phyloP scores from a whole-genome alignment of 1,284 basidiomycete species.

The Moesziomyces parantarcticus region DNA sequence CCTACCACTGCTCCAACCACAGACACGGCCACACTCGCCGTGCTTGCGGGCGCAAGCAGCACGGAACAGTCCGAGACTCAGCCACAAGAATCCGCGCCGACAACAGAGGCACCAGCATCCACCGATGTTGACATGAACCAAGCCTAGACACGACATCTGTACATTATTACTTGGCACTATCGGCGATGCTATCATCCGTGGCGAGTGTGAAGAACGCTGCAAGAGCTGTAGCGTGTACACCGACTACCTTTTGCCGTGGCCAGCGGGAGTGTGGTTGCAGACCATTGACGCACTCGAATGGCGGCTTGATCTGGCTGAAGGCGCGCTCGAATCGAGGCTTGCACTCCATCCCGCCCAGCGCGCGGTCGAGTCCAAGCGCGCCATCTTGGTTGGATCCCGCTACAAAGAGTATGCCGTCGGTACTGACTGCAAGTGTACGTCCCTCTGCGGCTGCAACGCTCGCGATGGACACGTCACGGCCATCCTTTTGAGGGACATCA shows the following conservation, averaged over 20 bases:
- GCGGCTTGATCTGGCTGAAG: constrained; percentile 30
- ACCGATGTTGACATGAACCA: constrained; percentile 40
- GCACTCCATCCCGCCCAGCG: not conserved
- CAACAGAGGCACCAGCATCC: too few relatives aligned
- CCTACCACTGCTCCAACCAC: constrained; percentile 5
- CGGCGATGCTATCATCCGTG: not conserved
- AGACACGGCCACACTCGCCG: constrained; percentile 20
- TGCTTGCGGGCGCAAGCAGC: constrained; percentile 18
- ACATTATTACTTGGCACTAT: constrained; percentile 2
- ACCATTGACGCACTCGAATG: constrained; percentile 28
- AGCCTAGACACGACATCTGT: constrained; percentile 5
- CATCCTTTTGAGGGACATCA: not conserved
- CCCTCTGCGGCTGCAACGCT: constrained; percentile 4
- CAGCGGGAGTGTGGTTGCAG: constrained; percentile 13
- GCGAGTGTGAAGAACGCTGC: constrained; percentile 23
- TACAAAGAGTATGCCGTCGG: constrained; percentile 3
- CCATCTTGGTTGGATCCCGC: constrained; percentile 20
- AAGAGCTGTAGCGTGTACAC: constrained; percentile 18
- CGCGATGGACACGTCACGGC: not conserved
- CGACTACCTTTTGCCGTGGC: constrained; percentile 1
- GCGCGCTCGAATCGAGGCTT: constrained; percentile 19
- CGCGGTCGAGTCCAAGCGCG: constrained; percentile 3
- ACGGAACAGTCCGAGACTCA: constrained; percentile 25
- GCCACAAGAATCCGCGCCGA: constrained; percentile 6
- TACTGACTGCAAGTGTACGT: constrained; percentile 8